phyloP scores from a whole-genome alignment of 2,329 filamentous ascomycete species.

The Botrytis medusae region DNA sequence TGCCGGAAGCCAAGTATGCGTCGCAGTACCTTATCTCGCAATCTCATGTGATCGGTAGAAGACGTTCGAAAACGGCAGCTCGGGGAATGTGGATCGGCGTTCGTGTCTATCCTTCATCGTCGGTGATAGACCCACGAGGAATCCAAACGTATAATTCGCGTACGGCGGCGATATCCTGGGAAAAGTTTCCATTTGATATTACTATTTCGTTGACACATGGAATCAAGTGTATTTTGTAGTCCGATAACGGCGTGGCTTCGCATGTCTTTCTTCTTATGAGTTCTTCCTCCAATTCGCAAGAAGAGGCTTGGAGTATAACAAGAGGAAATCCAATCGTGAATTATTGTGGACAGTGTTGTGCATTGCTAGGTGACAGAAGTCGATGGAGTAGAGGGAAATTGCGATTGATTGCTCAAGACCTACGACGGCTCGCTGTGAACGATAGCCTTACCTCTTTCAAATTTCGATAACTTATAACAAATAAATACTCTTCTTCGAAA shows the following conservation, averaged over 20 bases:
- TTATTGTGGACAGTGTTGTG: background rate
- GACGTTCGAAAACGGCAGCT: background rate
- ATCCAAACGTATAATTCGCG: no score
- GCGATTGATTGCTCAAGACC: background rate
- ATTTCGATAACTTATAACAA: background rate
- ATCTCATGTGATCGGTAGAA: background rate
- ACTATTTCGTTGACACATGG: background rate
- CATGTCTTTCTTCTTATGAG: background rate
- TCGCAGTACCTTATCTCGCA: slow-evolving; percentile 9
- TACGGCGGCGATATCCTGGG: background rate
- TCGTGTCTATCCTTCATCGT: background rate
- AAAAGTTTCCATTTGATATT: background rate
- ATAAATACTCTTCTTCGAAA: background rate
- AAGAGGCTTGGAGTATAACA: background rate
- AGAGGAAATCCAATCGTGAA: background rate
- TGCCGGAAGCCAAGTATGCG: background rate
- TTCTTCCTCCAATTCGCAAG: background rate
- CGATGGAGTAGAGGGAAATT: background rate
- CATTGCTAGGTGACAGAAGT: background rate
- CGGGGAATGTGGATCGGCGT: background rate
- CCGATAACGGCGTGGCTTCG: background rate
- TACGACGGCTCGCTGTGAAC: background rate
- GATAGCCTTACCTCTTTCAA: background rate
- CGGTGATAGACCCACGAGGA: background rate
- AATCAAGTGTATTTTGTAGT: background rate